These are phyloP conservation scores for Thuidium tamariscinum DNA, from an alignment of 225 moss, liverwort and hornwort species.

Conservation along the genomic window DNA sequence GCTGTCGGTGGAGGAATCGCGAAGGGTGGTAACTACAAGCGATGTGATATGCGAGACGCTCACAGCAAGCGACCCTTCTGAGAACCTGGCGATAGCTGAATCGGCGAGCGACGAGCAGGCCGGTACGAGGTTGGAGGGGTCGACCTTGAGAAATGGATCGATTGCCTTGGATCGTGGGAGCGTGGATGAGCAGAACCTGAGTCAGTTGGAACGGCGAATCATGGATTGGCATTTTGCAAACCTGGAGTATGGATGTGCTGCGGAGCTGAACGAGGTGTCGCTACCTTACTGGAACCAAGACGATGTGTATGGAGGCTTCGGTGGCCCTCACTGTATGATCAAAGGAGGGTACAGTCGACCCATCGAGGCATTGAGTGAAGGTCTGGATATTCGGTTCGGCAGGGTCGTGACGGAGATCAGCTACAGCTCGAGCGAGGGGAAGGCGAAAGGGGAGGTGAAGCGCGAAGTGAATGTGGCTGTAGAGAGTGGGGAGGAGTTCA, in stretches of 20 bases:
- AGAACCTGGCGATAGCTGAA: slow-evolving; percentile 35
- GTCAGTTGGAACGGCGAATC: slow-evolving; percentile 45
- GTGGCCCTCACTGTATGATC: slow-evolving; percentile 63
- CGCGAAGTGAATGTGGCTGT: slow-evolving; percentile 34
- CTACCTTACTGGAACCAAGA: slow-evolving; percentile 68
- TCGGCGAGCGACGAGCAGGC: slow-evolving; percentile 9
- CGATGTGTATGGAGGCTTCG: slow-evolving; percentile 59
- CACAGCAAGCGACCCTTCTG: slow-evolving; percentile 13
- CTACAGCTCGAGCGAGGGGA: slow-evolving; percentile 20
- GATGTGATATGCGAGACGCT: slow-evolving; percentile 38
- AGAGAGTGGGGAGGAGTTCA: slow-evolving; percentile 33
- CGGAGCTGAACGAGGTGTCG: slow-evolving; percentile 48
- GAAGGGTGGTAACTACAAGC: slow-evolving; percentile 19
- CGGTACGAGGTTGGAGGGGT: slow-evolving; percentile 3
- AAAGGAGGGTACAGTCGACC: slow-evolving; percentile 50
- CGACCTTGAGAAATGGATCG: neutral
- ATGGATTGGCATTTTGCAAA: slow-evolving; percentile 75
- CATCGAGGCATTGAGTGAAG: slow-evolving; percentile 42
- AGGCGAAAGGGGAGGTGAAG: slow-evolving; percentile 12
- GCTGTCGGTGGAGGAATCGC: slow-evolving; percentile 2
- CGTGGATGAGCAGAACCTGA: slow-evolving; percentile 13
- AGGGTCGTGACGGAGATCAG: slow-evolving; percentile 30
- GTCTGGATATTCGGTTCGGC: slow-evolving; percentile 36
- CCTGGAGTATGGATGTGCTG: slow-evolving; percentile 54
- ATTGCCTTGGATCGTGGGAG: neutral